Evolutionary conservation across 352 stramenopile species (phyloP).

Genomic region (Globisporangium carolinianum): DNA sequence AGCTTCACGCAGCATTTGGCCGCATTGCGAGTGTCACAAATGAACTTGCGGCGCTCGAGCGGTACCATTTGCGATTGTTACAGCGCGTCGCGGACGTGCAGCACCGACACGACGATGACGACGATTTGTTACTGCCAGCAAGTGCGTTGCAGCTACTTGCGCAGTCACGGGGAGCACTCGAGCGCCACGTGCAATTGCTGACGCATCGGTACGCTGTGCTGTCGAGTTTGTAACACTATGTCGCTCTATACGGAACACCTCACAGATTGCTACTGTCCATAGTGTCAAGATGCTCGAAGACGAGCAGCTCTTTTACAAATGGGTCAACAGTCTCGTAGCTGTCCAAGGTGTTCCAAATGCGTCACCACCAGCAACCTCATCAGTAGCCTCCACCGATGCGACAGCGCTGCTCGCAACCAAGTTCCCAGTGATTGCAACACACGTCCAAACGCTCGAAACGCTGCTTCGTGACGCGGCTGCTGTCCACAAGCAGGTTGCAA

Average conservation of each 20-base stretch:
- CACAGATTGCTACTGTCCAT: background rate
- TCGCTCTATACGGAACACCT: background rate
- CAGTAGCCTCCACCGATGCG: no score
- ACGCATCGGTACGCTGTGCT: slow-evolving; percentile 21
- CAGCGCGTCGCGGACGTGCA: slow-evolving; percentile 26
- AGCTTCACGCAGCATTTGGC: slow-evolving; percentile 35
- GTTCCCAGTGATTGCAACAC: slow-evolving; percentile 13
- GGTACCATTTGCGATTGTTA: slow-evolving; percentile 37
- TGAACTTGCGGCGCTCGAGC: slow-evolving; percentile 23
- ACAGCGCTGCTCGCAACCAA: background rate
- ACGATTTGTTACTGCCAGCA: slow-evolving; percentile 19
- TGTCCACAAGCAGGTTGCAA: slow-evolving; percentile 6
- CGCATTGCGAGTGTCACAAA: slow-evolving; percentile 32
- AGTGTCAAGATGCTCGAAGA: slow-evolving; percentile 53
- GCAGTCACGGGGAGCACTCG: slow-evolving; percentile 17
- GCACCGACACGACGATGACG: slow-evolving; percentile 16
- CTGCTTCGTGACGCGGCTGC: slow-evolving; percentile 16
- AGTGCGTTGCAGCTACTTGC: slow-evolving; percentile 36
- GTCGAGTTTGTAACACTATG: no score
- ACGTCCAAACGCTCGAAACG: slow-evolving; percentile 22
- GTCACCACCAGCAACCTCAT: no score
- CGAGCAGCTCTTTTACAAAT: slow-evolving; percentile 66
- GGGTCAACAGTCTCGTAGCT: slow-evolving; percentile 47
- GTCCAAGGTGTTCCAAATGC: no score
- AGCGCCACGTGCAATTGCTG: slow-evolving; percentile 36